Evolutionary conservation across 495 filamentous ascomycete genomes (phyloP).

Genomic region (Cercophora newfieldiana): DNA sequence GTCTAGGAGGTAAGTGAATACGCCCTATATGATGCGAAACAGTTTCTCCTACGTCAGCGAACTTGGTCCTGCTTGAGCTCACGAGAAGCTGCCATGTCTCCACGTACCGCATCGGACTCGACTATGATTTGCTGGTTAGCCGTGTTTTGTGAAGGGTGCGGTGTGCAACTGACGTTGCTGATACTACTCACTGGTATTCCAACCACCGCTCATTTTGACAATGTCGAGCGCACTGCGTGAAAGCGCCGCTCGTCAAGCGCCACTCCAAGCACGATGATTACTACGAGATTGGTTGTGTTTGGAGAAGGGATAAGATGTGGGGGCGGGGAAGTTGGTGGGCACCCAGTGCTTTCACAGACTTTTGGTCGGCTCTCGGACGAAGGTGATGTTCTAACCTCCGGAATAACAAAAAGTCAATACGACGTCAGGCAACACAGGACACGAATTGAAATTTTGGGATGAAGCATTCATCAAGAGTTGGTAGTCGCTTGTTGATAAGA

Average conservation of each 20-base stretch:
- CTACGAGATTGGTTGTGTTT: neutral
- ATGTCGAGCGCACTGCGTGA: neutral
- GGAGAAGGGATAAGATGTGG: neutral
- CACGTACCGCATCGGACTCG: conserved; percentile 87
- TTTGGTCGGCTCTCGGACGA: too few species aligned
- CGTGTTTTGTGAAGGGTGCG: neutral
- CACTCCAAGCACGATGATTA: too few species aligned
- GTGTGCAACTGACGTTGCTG: neutral
- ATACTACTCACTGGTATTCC: conserved; percentile 54
- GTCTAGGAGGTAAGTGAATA: conserved; percentile 93
- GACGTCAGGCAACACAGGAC: neutral
- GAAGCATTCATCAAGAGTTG: conserved; percentile 3
- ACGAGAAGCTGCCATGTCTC: conserved; percentile 13
- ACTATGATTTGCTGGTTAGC: conserved; percentile 59
- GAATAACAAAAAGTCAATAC: neutral
- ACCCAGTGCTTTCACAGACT: too few species aligned
- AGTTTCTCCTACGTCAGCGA: neutral
- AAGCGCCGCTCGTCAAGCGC: neutral
- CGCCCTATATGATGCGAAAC: conserved; percentile 60
- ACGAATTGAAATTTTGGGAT: conserved; percentile 10
- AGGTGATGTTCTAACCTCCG: neutral
- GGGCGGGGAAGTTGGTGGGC: neutral
- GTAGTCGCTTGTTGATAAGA: conserved; percentile 12
- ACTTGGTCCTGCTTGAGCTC: conserved; percentile 14
- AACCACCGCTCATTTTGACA: conserved; percentile 56